Base-by-base conservation (phyloP, 306 rosid species). In the Astragalus glycyphyllos region DNA sequence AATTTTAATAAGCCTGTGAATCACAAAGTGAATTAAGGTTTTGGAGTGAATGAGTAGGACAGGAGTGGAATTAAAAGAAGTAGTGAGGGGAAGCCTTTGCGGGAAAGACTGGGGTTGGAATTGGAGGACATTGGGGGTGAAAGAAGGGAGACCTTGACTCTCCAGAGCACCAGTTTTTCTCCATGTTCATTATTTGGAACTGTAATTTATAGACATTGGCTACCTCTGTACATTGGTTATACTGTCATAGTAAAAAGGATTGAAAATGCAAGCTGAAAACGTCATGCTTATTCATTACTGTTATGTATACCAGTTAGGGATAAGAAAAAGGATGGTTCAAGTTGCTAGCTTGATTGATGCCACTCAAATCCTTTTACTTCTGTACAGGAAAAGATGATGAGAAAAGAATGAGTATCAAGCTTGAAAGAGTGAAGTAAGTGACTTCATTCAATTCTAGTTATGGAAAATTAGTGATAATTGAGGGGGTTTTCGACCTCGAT, bases 351-450 rank as follows among this genome's bases (percentile, higher is more conserved):
- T 58, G 58, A n/a, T n/a, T n/a, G n/a, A 60, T 38, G 40, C 59
- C 16, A 31, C 56, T 78, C 58, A 16, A 40, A 84, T 57, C 48
- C 23, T 57, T 62, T 68, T 75, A 41, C 44, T 66, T 84, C 26
- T 79, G 35, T 57, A 35, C 84, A 94, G 98, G 76, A 46, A 85
- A 91, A 78, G 96, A 89, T 77, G 90, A 82, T 44, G 97, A 82
- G 17, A 86, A 87, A 65, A 76, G 85, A 82, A 70, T 91, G 92
- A 89, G 87, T 64, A 73, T 94, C 75, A 89, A 84, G 57, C 85
- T 89, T 53, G 95, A 89, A 58, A 85, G 99, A 67, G 85, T 91
- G 48, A 91, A 89, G 99, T 89, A 80, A 90, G 95, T 81, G 62
- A 48, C 58, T 38, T 74, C 49, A 23, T 72, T 13, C 4, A 4